These are phyloP conservation scores for Aspergillus pseudoterreus DNA, from an alignment of 2,329 filamentous ascomycete species.

Conservation along the genomic window DNA sequence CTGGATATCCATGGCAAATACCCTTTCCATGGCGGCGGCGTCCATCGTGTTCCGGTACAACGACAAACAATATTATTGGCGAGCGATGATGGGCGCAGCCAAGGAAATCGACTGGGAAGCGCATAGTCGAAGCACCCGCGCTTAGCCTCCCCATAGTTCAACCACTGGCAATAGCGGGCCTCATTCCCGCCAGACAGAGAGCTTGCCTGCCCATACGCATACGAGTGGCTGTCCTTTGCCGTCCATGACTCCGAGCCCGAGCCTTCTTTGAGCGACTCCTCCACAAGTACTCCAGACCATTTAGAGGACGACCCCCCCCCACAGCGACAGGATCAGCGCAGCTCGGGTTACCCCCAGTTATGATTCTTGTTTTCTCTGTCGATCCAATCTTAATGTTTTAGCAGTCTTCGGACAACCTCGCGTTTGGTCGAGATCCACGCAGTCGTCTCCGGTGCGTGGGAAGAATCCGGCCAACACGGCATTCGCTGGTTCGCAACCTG, in stretches of 20 bases:
- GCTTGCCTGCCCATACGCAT: not conserved
- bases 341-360: no score
- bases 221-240: not conserved
- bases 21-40: not conserved
- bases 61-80: not conserved
- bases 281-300: no score
- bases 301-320: no score
- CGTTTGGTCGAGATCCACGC: not conserved
- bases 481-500: not conserved
- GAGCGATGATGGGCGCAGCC: not conserved
- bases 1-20: not conserved
- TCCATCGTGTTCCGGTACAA: not conserved
- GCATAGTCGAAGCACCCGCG: not conserved
- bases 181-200: not conserved
- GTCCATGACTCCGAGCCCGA: not conserved
- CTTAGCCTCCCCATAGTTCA: not conserved
- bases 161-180: constrained; percentile 1
- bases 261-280: no score
- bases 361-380: no score
- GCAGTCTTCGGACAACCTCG: no score
- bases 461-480: not conserved
- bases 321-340: no score
- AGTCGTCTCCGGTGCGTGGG: not conserved
- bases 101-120: not conserved
- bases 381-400: no score